Evolutionary conservation across 257 asterid genomes (phyloP), one percentile per base, ranked within the genome.

Genomic region (Misopates orontium): DNA sequence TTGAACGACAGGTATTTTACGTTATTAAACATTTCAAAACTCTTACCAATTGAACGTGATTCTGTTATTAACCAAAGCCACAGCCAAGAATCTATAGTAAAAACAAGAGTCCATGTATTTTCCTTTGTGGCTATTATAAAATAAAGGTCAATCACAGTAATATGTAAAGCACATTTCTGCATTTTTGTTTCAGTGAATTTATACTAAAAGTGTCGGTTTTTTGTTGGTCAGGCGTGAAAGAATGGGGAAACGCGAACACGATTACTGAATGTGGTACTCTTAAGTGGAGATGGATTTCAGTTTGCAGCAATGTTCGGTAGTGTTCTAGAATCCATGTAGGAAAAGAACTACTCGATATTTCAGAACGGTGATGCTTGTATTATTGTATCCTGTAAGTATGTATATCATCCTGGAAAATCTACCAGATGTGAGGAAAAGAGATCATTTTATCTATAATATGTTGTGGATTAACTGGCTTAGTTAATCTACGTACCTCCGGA

Each of bases 311-410:
- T n/a, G n/a, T n/a, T n/a, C n/a, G n/a, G n/a, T n/a, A n/a, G n/a
- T n/a, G n/a, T n/a, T n/a, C n/a, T n/a, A n/a, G n/a, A n/a, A n/a
- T n/a, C n/a, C n/a, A n/a, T n/a, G n/a, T n/a, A n/a, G n/a, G n/a
- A 47, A 47, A 55, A 58, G 32, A 64, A 48, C 20, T 22, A 54
- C 45, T 41, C 14, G 47, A 67, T 71, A 69, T 18, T 58, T 61
- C 25, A 55, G 23, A 50, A 49, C 36, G 39, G 58, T 6, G 64
- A 69, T 70, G 71, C 52, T 69, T 73, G 72, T 64, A 58, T 61
- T 48, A 60, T 66, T 73, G 70, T 42, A 61, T 40, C 51, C 64
- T 74, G 85, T 74, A 77, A 64, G 78, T 80, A 80, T 64, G 62
- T 67, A 61, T 64, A 67, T 73, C 62, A 39, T 17, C n/a, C 42